phyloP scores from a whole-genome alignment of 1,284 basidiomycete species.

The Lentinula novae-zelandiae region DNA sequence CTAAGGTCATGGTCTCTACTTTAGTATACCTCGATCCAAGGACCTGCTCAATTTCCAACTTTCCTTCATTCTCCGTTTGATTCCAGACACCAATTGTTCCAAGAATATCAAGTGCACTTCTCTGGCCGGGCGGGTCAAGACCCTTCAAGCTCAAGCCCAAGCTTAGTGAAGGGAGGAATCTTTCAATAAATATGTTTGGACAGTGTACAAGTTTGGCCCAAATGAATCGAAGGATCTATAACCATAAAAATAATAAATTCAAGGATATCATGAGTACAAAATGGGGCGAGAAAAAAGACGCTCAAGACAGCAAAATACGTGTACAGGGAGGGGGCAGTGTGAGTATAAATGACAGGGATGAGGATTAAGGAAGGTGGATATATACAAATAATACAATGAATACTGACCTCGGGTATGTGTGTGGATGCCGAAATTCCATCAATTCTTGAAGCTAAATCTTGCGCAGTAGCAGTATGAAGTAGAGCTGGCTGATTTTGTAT shows the following conservation, averaged over 20 bases:
- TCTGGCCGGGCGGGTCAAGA: background rate
- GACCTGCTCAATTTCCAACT: background rate
- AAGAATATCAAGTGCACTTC: background rate
- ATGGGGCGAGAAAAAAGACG: background rate
- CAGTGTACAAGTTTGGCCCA: background rate
- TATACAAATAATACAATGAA: background rate
- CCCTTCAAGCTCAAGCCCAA: background rate
- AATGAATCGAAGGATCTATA: background rate
- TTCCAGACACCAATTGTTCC: background rate
- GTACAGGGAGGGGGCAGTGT: no score
- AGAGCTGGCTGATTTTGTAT: background rate
- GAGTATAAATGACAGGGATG: no score
- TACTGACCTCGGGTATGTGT: background rate
- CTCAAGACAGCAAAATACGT: no score
- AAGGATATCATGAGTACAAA: background rate
- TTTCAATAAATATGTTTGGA: background rate
- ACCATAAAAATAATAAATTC: background rate
- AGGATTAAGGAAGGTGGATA: background rate
- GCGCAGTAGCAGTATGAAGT: background rate
- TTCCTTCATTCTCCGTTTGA: background rate
- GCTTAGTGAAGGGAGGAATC: background rate
- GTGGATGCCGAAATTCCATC: background rate
- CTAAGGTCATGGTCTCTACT: background rate
- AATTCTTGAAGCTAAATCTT: background rate
- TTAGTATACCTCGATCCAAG: background rate